phyloP scores from a whole-genome alignment of 73 alveolate species.

The Tetrahymena borealis region DNA sequence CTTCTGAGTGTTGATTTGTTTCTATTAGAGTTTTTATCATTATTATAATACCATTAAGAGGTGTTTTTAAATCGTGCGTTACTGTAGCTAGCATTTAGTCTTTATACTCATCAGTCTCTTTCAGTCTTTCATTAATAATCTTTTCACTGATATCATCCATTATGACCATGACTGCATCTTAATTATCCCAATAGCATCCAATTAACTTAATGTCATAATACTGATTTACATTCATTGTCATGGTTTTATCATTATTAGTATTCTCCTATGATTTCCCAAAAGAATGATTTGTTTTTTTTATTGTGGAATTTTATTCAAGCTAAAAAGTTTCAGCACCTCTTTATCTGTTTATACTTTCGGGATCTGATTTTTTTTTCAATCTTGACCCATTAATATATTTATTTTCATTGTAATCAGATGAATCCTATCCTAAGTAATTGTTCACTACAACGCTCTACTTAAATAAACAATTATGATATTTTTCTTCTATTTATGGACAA shows the following conservation, averaged over 20 bases:
- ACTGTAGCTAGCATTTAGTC: conserved; percentile 3
- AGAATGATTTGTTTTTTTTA: background rate
- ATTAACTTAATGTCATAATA: background rate
- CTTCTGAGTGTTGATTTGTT: background rate
- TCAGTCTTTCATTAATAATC: background rate
- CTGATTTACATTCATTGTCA: background rate
- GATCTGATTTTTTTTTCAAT: too few relatives aligned
- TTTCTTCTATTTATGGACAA: background rate
- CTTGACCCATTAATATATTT: background rate
- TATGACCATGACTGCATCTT: background rate
- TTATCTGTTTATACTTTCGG: too few relatives aligned
- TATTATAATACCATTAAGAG: background rate
- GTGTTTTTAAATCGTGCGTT: background rate
- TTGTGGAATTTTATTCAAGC: too few relatives aligned
- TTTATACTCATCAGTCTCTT: background rate
- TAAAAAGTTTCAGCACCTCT: too few relatives aligned
- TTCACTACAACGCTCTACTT: background rate
- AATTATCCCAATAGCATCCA: background rate
- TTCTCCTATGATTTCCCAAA: background rate
- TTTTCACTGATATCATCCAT: background rate
- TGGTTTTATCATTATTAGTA: background rate
- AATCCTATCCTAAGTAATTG: background rate
- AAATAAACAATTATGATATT: background rate
- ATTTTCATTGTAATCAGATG: background rate
- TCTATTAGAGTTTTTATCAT: background rate